phyloP scores from a whole-genome alignment of 2,329 filamentous ascomycete genomes.

The Colletotrichum costaricense region DNA sequence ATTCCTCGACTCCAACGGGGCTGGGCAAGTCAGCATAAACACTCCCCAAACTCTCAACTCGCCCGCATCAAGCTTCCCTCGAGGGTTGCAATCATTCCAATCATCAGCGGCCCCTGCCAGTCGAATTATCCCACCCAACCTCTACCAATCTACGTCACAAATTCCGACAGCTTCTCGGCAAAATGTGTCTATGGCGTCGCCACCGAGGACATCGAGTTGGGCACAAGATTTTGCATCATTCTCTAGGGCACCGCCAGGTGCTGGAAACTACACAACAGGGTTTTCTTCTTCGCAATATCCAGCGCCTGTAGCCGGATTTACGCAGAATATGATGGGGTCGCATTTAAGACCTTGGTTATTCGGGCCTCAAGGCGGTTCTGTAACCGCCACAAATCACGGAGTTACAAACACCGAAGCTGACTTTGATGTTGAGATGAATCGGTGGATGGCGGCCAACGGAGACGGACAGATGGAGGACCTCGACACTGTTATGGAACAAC shows the following conservation, averaged over 20 bases:
- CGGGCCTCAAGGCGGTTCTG: not conserved
- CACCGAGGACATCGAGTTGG: constrained; percentile 2
- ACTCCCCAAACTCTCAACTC: not conserved
- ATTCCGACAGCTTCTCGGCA: not conserved
- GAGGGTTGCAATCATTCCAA: not conserved
- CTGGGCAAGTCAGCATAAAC: not conserved
- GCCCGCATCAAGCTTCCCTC: not conserved
- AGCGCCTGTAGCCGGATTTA: not conserved
- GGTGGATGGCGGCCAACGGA: constrained; percentile 53
- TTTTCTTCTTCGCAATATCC: not conserved
- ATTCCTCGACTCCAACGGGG: constrained; percentile 45
- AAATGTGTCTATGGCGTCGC: not conserved
- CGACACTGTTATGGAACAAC: constrained; percentile 55
- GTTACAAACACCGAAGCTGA: constrained; percentile 42
- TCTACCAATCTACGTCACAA: not conserved
- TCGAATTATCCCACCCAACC: not conserved
- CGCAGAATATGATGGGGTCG: not conserved
- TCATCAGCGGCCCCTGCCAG: not conserved
- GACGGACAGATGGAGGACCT: constrained; percentile 49
- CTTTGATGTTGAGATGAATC: constrained; percentile 54
- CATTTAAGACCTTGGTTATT: not conserved
- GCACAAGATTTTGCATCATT: constrained; percentile 30
- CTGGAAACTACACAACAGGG: not conserved
- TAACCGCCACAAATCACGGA: not conserved
- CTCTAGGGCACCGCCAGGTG: not conserved